Evolutionary conservation across 345 rosid species (phyloP), one percentile per base, ranked within the genome.

Genomic region (rapeseed (Brassica napus)): DNA sequence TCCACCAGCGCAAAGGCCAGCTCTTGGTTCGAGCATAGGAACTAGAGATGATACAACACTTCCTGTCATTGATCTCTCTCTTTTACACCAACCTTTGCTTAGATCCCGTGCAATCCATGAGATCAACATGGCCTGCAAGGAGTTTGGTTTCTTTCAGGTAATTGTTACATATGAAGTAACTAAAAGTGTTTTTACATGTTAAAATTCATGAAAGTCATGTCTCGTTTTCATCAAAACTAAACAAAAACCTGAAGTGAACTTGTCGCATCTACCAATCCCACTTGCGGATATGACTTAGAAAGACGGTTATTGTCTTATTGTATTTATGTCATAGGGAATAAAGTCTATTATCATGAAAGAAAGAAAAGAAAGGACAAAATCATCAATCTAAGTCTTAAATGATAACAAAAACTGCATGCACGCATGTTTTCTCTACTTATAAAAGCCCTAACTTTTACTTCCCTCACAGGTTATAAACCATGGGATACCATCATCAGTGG

Each of bases 391-490:
- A 37, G 62, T 57, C 79, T 80, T 75, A 18, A 80, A 70, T 64
- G 67, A 69, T 14, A 75, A 63, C 30, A 44, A 12, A 80, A 63
- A 35, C 47, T 57, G 71, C 79, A 39, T 80, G 83, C 79, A 75
- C 75, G 68, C 76, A 69, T 69, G 24, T 69, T 54, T 35, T 49
- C 8, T 14, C 55, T 42, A 47, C n/a, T 47, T 64, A 18, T 77
- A 59, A 73, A 49, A 75, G 59, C 8, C 42, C 24, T 15, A 73
- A 47, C 16, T 60, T 67, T 77, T 76, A 49, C 73, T 55, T 73
- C 55, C 24, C 59, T 30, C 58, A 60, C 83, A 89, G 89, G 85
- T 86, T 71, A 74, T 81, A 79, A 87, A 87, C 78, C 90, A 89
- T 52, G 87, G 86, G 34, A 83, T 87, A 77, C 71, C 86, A 42